Evolutionary conservation across 805 yeast species (phyloP), one percentile per base, ranked within the genome.

Genomic region (Kluyveromyces siamensis): DNA sequence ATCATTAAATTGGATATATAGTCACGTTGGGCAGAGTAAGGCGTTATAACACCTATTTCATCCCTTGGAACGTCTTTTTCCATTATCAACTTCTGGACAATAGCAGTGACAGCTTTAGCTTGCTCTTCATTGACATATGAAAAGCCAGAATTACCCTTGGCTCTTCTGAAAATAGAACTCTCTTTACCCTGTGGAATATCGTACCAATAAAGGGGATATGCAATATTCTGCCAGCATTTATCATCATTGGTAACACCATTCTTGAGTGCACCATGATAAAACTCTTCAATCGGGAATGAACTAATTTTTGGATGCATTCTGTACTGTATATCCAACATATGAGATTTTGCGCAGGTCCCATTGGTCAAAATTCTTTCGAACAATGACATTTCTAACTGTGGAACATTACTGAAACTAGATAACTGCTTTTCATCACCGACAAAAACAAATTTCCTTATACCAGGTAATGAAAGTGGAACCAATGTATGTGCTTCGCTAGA

Each of bases 391-490:
- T 83, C 82, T 50, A 84, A 67, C 49, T 78, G 75, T 45, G 86
- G 85, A 19, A 83, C 79, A 55, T 81, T 80, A 5, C 87, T 78
- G 61, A 83, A 84, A 53, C 85, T 79, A 60, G 85, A 79, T 68
- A 84, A 71, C 62, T 84, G 91, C 51, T 79, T 81, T 55, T 83
- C 86, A 64, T 84, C 91, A 52, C 89, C 90, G 37, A 80, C 89
- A 59, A 84, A 79, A 2, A 83, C 78, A 61, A 83, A 79, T 56
- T 77, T 81, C 47, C 76, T 76, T 45, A 83, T 80, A 14, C 84
- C 85, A 3, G 80, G 76, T 72, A 83, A 75, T 7, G 86, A 80
- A 51, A 84, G 66, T 10, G 90, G 89, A 48, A 84, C 84, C 53
- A 84, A 69, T 0, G 87, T 79, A 1, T 80, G 71, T 7, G 88